Percentiles rank a stretch among this genome's conserved stretches.
Conservation (phyloP, 768 basidiomycete genomes). For the Gymnopilus junonius region DNA sequence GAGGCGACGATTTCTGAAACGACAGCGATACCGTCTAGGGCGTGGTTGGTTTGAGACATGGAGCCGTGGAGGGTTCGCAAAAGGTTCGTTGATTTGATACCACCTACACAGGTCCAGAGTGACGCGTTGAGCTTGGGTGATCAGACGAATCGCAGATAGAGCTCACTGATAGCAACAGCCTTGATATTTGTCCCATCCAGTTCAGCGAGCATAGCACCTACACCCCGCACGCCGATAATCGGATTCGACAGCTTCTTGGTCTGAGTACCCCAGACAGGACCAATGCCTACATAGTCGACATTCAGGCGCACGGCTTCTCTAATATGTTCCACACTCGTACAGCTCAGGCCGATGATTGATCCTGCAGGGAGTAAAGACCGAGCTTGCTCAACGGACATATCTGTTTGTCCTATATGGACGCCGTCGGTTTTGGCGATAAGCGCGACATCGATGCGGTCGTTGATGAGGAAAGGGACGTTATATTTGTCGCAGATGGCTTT, state of each 20-base stretch:
- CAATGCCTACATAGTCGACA: constrained; percentile 89
- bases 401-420: constrained; percentile 89
- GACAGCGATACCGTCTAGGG: constrained; percentile 84
- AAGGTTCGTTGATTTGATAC: constrained; percentile 81
- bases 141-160: neutral
- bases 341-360: constrained; percentile 81
- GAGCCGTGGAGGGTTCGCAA: constrained; percentile 77
- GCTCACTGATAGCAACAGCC: constrained; percentile 85
- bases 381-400: constrained; percentile 74
- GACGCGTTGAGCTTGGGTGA: too few relatives aligned
- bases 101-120: constrained; percentile 57
- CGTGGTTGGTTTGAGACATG: constrained; percentile 57
- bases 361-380: constrained; percentile 69
- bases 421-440: constrained; percentile 77
- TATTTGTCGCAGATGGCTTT: constrained; percentile 78
- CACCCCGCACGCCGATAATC: constrained; percentile 72
- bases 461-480: constrained; percentile 83
- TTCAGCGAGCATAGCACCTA: constrained; percentile 66
- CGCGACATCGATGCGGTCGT: constrained; percentile 87
- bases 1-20: constrained; percentile 87
- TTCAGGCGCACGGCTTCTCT: constrained; percentile 60
- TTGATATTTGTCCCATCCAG: constrained; percentile 68
- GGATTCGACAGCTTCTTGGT: constrained; percentile 76
- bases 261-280: constrained; percentile 79
- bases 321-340: constrained; percentile 70